phyloP scores from a whole-genome alignment of 352 stramenopile species.

The Saprolegnia parasitica region DNA sequence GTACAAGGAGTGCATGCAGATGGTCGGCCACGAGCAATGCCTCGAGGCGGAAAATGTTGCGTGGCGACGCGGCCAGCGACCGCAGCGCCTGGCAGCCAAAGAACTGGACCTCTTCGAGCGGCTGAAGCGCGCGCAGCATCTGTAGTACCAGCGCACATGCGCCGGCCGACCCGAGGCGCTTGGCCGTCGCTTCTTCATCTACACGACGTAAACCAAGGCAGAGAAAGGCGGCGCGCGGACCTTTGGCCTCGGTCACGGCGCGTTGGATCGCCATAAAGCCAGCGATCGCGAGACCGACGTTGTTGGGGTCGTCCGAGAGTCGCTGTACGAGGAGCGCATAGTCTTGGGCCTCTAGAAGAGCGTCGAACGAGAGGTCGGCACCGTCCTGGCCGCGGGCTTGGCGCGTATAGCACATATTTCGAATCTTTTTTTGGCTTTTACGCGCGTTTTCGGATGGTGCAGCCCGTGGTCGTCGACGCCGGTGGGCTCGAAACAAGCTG shows the following conservation, averaged over 20 bases:
- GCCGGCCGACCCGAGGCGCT: conserved; percentile 9
- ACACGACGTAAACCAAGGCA: neutral
- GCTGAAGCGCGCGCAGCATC: neutral
- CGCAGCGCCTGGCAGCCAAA: conserved; percentile 25
- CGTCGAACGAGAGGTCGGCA: conserved; percentile 11
- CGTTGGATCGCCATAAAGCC: conserved; percentile 22
- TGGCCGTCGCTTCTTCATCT: conserved; percentile 18
- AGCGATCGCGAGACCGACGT: conserved; percentile 6
- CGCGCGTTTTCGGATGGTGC: neutral
- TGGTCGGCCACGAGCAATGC: conserved; percentile 10
- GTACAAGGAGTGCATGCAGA: conserved; percentile 6
- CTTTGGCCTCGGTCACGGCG: conserved; percentile 18
- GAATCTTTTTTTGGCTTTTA: neutral
- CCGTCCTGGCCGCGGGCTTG: conserved; percentile 2
- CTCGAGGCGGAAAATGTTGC: conserved; percentile 26
- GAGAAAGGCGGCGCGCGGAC: neutral
- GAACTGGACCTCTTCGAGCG: conserved; percentile 26
- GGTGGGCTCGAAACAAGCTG: too few relatives aligned
- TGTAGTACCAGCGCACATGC: conserved; percentile 15
- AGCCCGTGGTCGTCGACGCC: neutral
- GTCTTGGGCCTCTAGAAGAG: neutral
- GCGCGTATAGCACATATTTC: neutral
- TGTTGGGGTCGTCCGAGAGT: neutral
- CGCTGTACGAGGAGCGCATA: conserved; percentile 6
- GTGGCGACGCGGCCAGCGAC: neutral